Evolutionary conservation across 2,329 filamentous ascomycete species (phyloP).

Genomic region (Cladosporium sphaerospermum): DNA sequence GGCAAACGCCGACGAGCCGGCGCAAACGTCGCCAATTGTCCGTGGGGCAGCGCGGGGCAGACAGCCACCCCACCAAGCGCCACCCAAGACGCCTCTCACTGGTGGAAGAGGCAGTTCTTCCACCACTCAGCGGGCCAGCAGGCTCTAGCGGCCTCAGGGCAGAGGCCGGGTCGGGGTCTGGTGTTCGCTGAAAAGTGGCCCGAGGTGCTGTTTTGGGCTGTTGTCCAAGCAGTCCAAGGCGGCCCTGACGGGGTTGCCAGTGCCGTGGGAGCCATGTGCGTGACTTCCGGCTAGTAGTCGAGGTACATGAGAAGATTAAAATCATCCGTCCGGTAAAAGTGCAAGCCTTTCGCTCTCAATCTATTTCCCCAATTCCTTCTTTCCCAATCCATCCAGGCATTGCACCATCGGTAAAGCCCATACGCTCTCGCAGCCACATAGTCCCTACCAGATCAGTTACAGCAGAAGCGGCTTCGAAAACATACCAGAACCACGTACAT

Average conservation of each 20-base stretch:
- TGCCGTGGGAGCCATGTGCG: neutral
- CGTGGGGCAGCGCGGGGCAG: neutral
- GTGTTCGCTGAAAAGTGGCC: constrained; percentile 8
- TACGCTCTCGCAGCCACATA: too few relatives aligned
- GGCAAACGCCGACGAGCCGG: constrained; percentile 17
- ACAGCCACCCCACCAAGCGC: constrained; percentile 2
- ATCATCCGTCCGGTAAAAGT: constrained; percentile 1
- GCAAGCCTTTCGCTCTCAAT: neutral
- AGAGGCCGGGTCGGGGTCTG: constrained; percentile 10
- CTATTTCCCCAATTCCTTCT: neutral
- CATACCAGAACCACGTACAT: neutral
- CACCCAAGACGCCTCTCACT: constrained; percentile 2
- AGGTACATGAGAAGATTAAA: constrained; percentile 5
- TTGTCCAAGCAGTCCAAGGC: constrained; percentile 1
- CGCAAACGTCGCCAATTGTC: constrained; percentile 7
- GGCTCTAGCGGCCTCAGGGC: neutral
- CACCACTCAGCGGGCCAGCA: constrained; percentile 9
- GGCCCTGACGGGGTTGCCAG: constrained; percentile 1
- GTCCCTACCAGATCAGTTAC: too few relatives aligned
- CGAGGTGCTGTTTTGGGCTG: neutral
- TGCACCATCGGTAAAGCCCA: too few relatives aligned
- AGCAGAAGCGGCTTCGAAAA: neutral
- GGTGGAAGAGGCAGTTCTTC: constrained; percentile 14
- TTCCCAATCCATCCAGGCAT: neutral
- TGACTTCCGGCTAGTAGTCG: neutral